Evolutionary conservation across 1,284 basidiomycete genomes (phyloP), one percentile per base, ranked within the genome.

Genomic region (Neolentinus lepideus): DNA sequence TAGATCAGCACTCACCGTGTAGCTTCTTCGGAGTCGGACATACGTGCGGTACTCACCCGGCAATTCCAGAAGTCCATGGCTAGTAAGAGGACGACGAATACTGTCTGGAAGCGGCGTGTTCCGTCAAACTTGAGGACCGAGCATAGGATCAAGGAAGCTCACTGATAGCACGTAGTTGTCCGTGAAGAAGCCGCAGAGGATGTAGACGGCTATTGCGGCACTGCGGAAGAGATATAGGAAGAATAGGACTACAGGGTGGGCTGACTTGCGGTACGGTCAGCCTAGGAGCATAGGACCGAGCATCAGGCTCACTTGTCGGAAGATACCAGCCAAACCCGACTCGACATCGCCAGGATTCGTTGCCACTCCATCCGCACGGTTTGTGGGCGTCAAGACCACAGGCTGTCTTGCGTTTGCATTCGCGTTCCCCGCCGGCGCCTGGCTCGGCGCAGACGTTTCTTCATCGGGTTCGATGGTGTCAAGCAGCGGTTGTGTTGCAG

Each of bases 11-110:
- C 24, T 9, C 56, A 43, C 6, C 6, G 38, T 21, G 16, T n/a
- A 16, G 25, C 54, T 24, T 25, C 3, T 11, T 8, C 47, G 24
- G 47, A 31, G 29, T n/a, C 4, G 29, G 29, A 31, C 29, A 31
- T 31, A 31, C 22, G 47, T 26, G 27, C 11, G 45, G 19, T n/a
- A 68, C 82, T 59, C 64, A 92, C 92, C 66, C 92, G 74, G 62
- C 92, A 94, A 66, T 95, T 97, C 95, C 94, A 97, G 68, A 98
- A 98, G 72, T 98, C 94, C 79, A 94, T 88, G 0, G 94, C 89
- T 31, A 98, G 80, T 22, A 98, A 75, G 1, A 96, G 85, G 22
- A 97, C 94, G 0, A 97, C 94, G 9, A 85, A 72, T 1, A 97
- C 94, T 16, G 93, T 95, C 90, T 95, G 66, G 12, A 48, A 21